Evolutionary conservation across 2,329 filamentous ascomycete genomes (phyloP), one percentile per base, ranked within the genome.

Genomic region (Fusarium sp.): DNA sequence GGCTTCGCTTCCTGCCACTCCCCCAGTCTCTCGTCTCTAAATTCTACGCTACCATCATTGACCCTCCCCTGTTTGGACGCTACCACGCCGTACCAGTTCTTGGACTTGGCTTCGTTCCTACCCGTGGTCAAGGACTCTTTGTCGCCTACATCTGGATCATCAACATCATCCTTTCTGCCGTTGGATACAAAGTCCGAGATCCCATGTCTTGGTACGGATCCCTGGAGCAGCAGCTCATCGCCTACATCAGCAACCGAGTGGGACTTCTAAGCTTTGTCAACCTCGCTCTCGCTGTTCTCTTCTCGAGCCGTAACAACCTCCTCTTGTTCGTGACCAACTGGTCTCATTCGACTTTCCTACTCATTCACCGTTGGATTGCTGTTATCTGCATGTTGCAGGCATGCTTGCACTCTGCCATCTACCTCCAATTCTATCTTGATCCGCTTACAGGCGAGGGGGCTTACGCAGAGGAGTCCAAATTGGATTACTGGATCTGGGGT

Each of bases 311-410:
- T 1, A 87, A 88, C 75, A 87, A 85, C 66, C 27, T 87, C 7
- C 80, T 87, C 1, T 80, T 87, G 0, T 84, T 82, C 80, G 50
- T 87, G 4, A 87, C 87, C 0, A 81, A 85, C 69, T 88, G 86
- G 85, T 83, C 80, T 1, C 83, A 87, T 65, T 81, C 81, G 1
- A 88, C 87, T 1, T 87, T 81, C 70, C 64, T 88, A 8, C 74
- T 87, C 2, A 76, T 87, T 0, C 87, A 89, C 74, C 84, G 86
- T n/a, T 88, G 85, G 84, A 78, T 86, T 5, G 86, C 85, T 2
- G 75, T 81, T 38, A 78, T 88, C 13, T 83, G 80, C 50, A 82
- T 82, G 2, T 45, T 88, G 1, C 82, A 89, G 57, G 84, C 83
- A 5, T 75, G 84, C 18, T 35, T 88, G 0, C 87, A 89, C 78